Conservation (phyloP, 768 basidiomycete species). For the Lactifluus echinatus region DNA sequence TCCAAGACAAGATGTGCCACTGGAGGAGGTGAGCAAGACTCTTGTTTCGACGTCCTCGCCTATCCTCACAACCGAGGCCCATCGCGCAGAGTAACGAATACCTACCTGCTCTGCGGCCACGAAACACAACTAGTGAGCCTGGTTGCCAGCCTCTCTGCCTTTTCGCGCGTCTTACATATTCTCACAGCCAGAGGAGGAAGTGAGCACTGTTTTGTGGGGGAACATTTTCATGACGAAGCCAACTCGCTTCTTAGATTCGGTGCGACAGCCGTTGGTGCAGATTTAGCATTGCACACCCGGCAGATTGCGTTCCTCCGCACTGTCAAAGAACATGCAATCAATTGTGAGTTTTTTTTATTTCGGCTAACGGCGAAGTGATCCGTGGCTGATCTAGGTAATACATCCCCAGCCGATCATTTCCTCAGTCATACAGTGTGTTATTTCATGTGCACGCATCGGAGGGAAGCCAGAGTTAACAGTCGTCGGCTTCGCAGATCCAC, state of each 20-base stretch:
- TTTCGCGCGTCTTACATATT: background rate
- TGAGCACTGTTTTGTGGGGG: slow-evolving; percentile 1
- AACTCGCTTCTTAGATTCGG: slow-evolving; percentile 9
- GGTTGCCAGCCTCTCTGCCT: background rate
- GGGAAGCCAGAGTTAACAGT: slow-evolving; percentile 13
- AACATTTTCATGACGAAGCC: background rate
- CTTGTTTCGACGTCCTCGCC: slow-evolving; percentile 7
- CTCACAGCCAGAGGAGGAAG: slow-evolving; percentile 14
- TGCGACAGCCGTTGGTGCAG: slow-evolving; percentile 18
- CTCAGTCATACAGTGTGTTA: slow-evolving; percentile 56
- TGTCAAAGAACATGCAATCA: slow-evolving; percentile 22
- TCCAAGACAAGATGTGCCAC: slow-evolving; percentile 51
- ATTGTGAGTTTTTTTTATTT: slow-evolving; percentile 10
- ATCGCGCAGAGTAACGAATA: slow-evolving; percentile 49
- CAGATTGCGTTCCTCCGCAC: slow-evolving; percentile 9
- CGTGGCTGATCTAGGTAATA: slow-evolving; percentile 10
- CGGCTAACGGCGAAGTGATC: slow-evolving; percentile 16
- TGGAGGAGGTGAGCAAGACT: slow-evolving; percentile 53
- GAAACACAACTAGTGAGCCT: slow-evolving; percentile 15
- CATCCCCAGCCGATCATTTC: slow-evolving; percentile 52
- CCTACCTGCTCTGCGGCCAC: slow-evolving; percentile 27
- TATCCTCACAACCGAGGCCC: slow-evolving; percentile 20
- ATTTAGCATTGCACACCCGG: slow-evolving; percentile 13
- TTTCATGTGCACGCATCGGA: slow-evolving; percentile 1
- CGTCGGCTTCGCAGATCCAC: slow-evolving; percentile 25